Percentiles rank a stretch among this genome's conserved stretches.
Evolutionary conservation across 2,329 filamentous ascomycete species (phyloP).

Genomic region (Scopulariopsis brevicaulis): DNA sequence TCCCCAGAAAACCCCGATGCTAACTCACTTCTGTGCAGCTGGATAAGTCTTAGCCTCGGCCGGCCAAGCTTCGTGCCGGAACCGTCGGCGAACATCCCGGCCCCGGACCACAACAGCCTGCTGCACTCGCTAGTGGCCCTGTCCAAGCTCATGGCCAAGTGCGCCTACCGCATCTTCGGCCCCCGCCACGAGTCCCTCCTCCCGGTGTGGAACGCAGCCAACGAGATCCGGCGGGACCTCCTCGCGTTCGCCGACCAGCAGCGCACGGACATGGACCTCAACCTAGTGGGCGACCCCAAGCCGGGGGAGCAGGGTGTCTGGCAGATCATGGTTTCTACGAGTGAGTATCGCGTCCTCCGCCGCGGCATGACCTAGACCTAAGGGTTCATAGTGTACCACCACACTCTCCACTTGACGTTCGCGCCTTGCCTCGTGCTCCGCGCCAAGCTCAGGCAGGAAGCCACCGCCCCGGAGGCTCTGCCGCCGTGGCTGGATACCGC

Average conservation of each 20-base stretch:
- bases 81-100: conserved; percentile 21
- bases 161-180: conserved; percentile 26
- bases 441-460: conserved; percentile 22
- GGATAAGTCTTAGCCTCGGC: conserved; percentile 29
- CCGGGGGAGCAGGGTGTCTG: conserved; percentile 23
- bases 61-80: conserved; percentile 25
- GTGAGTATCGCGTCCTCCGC: conserved; percentile 15
- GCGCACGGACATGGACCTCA: conserved; percentile 17
- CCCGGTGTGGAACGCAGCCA: conserved; percentile 19
- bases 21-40: conserved; percentile 15
- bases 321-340: conserved; percentile 25
- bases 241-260: conserved; percentile 16
- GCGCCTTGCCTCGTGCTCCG: conserved; percentile 30
- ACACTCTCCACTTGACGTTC: conserved; percentile 27
- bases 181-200: conserved; percentile 23
- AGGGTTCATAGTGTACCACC: conserved; percentile 24
- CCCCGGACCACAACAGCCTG: conserved; percentile 23
- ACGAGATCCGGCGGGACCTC: conserved; percentile 17
- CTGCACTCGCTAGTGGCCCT: conserved; percentile 21
- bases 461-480: conserved; percentile 9
- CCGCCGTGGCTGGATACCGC: conserved; percentile 27
- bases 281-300: conserved; percentile 21
- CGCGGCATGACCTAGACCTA: neutral
- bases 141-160: conserved; percentile 25
- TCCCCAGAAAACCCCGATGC: neutral